phyloP scores from a whole-genome alignment of 352 stramenopile genomes.

The Poterioochromonas sp. region DNA sequence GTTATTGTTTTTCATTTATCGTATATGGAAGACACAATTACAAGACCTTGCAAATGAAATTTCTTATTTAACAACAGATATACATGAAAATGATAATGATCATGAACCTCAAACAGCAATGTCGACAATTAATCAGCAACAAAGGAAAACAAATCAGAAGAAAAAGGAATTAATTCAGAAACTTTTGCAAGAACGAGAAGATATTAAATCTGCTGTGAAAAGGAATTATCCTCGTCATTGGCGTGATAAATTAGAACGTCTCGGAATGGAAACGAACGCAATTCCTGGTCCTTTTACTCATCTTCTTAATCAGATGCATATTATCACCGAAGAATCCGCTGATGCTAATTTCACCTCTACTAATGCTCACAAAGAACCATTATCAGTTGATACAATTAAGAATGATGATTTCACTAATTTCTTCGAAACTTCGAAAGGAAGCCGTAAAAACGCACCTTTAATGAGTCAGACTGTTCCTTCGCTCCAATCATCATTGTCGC shows the following conservation, averaged over 20 bases:
- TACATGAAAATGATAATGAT: not conserved
- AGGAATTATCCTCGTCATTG: constrained; percentile 23
- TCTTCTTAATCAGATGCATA: too few relatives aligned
- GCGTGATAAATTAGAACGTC: not conserved
- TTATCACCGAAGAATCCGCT: too few relatives aligned
- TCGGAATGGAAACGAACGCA: not conserved
- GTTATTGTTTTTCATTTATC: not conserved
- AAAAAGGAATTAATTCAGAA: not conserved
- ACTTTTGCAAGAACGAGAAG: not conserved
- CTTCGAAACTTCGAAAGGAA: too few relatives aligned
- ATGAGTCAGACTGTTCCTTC: too few relatives aligned
- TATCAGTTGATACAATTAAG: too few relatives aligned
- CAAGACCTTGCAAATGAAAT: not conserved
- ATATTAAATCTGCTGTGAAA: constrained; percentile 6
- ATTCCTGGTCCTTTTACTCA: not conserved
- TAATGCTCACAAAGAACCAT: too few relatives aligned
- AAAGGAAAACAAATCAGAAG: not conserved
- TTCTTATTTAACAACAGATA: not conserved
- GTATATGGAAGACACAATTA: not conserved
- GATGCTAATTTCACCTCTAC: too few relatives aligned
- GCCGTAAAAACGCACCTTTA: too few relatives aligned
- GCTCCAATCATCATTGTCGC: too few relatives aligned
- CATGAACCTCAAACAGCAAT: not conserved
- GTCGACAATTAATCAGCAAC: too few relatives aligned
- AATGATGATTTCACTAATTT: too few relatives aligned